These are phyloP conservation scores for Ceriops decandra DNA, from an alignment of 345 rosid genomes.

Conservation along the genomic window DNA sequence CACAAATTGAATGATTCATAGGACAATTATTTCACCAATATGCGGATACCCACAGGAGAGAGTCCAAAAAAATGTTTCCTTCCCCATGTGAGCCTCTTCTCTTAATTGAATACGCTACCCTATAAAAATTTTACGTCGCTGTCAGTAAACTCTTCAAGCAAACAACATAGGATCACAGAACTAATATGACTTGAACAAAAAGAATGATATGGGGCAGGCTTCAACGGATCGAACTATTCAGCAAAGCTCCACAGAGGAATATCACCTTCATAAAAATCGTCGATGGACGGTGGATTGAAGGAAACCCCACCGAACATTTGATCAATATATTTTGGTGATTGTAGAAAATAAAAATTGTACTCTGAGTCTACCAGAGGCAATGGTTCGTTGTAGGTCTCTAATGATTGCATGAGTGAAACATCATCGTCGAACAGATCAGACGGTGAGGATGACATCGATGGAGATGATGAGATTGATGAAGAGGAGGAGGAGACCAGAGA, in stretches of 20 bases:
- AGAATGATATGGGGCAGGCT: neutral
- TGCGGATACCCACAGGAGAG: constrained; percentile 30
- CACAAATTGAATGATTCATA: constrained; percentile 15
- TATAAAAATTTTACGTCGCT: constrained; percentile 20
- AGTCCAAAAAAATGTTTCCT: constrained; percentile 33
- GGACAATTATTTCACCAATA: constrained; percentile 21
- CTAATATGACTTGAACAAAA: constrained; percentile 17
- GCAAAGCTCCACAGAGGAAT: constrained; percentile 83
- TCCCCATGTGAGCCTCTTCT: constrained; percentile 34
- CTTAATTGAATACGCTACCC: constrained; percentile 10
- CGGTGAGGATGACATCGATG: constrained; percentile 45
- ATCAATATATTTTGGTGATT: constrained; percentile 56
- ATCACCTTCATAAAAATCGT: constrained; percentile 63
- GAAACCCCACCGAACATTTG: constrained; percentile 42
- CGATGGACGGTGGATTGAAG: constrained; percentile 35
- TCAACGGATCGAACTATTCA: constrained; percentile 16
- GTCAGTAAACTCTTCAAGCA: constrained; percentile 38
- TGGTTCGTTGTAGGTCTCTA: constrained; percentile 25
- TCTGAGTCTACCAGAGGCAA: constrained; percentile 37
- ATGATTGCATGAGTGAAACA: constrained; percentile 37
- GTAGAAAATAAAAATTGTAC: constrained; percentile 42
- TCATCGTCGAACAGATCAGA: constrained; percentile 44
- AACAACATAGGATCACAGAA: neutral
- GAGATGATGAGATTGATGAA: constrained; percentile 28
- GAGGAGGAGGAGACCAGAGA: constrained; percentile 19